phyloP scores from a whole-genome alignment of 345 rosid species.

The Moringa oleifera region DNA sequence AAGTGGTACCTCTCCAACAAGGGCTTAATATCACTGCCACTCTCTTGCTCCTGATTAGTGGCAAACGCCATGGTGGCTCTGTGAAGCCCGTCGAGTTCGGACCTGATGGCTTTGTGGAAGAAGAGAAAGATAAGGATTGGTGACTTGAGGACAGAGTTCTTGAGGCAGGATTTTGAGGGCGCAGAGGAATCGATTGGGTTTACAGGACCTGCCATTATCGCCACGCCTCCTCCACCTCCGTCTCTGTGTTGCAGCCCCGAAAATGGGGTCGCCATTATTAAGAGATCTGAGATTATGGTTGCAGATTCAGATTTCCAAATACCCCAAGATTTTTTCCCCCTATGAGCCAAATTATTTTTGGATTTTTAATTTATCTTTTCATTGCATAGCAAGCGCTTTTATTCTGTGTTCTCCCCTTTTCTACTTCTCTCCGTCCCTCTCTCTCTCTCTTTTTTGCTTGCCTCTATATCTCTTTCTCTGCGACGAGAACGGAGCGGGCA shows the following conservation, averaged over 20 bases:
- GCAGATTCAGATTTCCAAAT: conserved; percentile 18
- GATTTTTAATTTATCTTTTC: neutral
- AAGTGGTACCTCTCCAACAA: conserved; percentile 46
- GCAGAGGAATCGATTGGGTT: conserved; percentile 44
- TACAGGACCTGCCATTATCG: conserved; percentile 54
- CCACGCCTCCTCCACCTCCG: conserved; percentile 44
- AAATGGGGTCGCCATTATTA: conserved; percentile 51
- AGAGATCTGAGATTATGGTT: neutral
- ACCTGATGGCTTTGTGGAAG: conserved; percentile 65
- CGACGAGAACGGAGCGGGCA: too few species aligned
- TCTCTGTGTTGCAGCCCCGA: conserved; percentile 28
- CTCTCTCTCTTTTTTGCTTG: too few species aligned
- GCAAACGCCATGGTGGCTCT: conserved; percentile 51
- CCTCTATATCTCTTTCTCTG: too few species aligned
- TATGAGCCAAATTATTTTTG: neutral
- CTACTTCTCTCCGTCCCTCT: neutral
- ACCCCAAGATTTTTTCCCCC: conserved; percentile 2
- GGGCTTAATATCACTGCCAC: conserved; percentile 32
- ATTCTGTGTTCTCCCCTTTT: neutral
- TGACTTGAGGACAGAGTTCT: conserved; percentile 34
- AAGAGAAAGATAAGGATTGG: conserved; percentile 63
- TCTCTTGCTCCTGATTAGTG: conserved; percentile 19
- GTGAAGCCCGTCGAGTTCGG: conserved; percentile 62
- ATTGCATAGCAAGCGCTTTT: neutral
- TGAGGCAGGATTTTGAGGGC: conserved; percentile 35